A percentile compares a stretch with the other conserved stretches of the same genome.
These are phyloP conservation scores for Lipomyces sp. DNA, from an alignment of 805 yeast species.

Conservation along the genomic window DNA sequence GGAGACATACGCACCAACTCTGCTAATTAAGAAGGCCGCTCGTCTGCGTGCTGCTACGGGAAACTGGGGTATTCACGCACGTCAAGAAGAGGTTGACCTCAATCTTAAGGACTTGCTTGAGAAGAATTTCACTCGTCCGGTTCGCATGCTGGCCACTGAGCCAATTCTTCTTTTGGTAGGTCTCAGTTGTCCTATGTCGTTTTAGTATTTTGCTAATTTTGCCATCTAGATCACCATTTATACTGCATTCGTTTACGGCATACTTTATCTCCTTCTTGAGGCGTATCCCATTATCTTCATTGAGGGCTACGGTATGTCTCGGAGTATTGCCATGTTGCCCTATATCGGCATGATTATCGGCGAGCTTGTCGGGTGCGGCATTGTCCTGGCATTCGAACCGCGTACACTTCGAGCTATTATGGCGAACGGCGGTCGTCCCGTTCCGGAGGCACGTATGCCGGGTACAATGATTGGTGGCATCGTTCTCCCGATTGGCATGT, in stretches of 20 bases:
- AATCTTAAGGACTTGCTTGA: conserved; percentile 56
- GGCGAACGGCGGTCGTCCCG: conserved; percentile 55
- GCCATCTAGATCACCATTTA: conserved; percentile 51
- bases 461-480: conserved; percentile 72
- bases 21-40: conserved; percentile 61
- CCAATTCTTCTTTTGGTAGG: conserved; percentile 65
- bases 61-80: conserved; percentile 79
- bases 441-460: conserved; percentile 77
- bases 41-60: conserved; percentile 63
- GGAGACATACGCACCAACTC: conserved; percentile 72
- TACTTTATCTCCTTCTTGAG: conserved; percentile 66
- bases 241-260: conserved; percentile 77
- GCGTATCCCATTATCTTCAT: conserved; percentile 73
- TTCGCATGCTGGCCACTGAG: conserved; percentile 62
- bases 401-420: conserved; percentile 48
- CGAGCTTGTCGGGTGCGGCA: conserved; percentile 53
- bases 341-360: conserved; percentile 76
- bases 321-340: conserved; percentile 72
- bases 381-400: conserved; percentile 55
- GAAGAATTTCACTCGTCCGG: conserved; percentile 65
- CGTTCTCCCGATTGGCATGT: conserved; percentile 69
- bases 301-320: conserved; percentile 54
- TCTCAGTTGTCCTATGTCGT: too few relatives aligned
- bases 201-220: conserved; percentile 28
- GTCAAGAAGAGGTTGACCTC: conserved; percentile 62